Evolutionary conservation across 345 rosid species (phyloP), one percentile per base, ranked within the genome.

Genomic region (Lepidium sativum): DNA sequence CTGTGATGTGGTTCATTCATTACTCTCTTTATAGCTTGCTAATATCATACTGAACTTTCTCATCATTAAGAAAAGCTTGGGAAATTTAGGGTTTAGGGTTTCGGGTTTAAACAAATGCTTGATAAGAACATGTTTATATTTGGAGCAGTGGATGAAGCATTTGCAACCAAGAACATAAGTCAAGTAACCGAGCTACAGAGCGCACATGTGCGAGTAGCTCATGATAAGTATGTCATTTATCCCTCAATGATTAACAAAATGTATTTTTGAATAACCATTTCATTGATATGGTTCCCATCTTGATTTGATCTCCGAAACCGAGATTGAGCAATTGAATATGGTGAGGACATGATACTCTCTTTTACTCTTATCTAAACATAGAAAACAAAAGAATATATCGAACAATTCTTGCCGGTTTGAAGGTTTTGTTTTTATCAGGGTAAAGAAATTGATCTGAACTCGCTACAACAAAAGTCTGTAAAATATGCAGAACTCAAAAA

Each of bases 401-500:
- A n/a, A n/a, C n/a, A n/a, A n/a, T n/a, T n/a, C n/a, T n/a, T n/a
- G n/a, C n/a, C n/a, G n/a, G n/a, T n/a, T n/a, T n/a, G n/a, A n/a
- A n/a, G n/a, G n/a, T n/a, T n/a, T n/a, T n/a, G n/a, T n/a, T n/a
- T n/a, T n/a, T n/a, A n/a, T n/a, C n/a, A 90, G 99, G 89, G 83
- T 39, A 53, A 12, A 47, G 85, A 83, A 60, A 63, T 87, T 75
- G 90, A 80, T 75, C 34, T 86, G 58, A 52, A 63, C 20, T 64
- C 55, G 60, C 43, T 90, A 14, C 80, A 81, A 64, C 83, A 75
- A 63, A 67, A 67, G 78, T 78, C 92, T 53, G 56, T 31, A 4
- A 86, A 77, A 32, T 89, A 92, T 74, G 84, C 85, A 10, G 77
- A 78, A 60, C 82, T 87, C 49, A 92, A 89, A 84, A 83, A 80